Evolutionary conservation across 2,329 filamentous ascomycete genomes (phyloP), one percentile per base, ranked within the genome.

Genomic region (Fusarium sp.): DNA sequence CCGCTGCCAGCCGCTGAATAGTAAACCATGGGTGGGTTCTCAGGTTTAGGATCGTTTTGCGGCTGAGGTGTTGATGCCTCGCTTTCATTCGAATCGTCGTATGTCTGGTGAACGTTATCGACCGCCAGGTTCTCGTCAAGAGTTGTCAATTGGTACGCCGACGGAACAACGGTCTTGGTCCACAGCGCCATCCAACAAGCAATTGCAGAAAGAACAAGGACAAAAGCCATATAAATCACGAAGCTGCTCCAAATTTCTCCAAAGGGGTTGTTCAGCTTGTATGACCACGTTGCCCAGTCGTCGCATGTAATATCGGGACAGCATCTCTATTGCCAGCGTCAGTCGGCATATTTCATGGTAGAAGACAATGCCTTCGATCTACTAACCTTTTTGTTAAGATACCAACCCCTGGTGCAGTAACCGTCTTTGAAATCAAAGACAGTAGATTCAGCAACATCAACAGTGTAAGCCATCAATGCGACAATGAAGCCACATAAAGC

Each of bases 1-100:
- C 96, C 96, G 80, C 94, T 97, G 50, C 96, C 96, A 43, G 95
- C 95, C 62, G 95, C 96, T 10, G 96, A 94, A 79, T 98, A 99
- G 80, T 97, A 99, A 7, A 95, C 87, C 91, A 97, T 97, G 2
- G 93, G 92, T 4, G 91, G 87, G 2, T 76, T 74, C 65, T 57
- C 78, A 67, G 55, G 80, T 66, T 69, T 80, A 4, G 63, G 49
- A n/a, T 83, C 21, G 78, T 83, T 66, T 76, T 83, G 62, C 25
- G 78, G 78, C 8, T 75, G 77, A 10, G 84, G 82, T 40, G 80
- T 84, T 4, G 84, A 82, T 21, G 81, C 83, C 61, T 84, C 83
- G 47, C 80, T 84, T 63, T 76, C 80, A 25, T 79, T 72, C 3
- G 80, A 78, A 42, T 87, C 83, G 12, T 81, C 78, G 3, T 77